Conservation (phyloP, 331 rosid genomes). For the Rhamnella rubrinervis region DNA sequence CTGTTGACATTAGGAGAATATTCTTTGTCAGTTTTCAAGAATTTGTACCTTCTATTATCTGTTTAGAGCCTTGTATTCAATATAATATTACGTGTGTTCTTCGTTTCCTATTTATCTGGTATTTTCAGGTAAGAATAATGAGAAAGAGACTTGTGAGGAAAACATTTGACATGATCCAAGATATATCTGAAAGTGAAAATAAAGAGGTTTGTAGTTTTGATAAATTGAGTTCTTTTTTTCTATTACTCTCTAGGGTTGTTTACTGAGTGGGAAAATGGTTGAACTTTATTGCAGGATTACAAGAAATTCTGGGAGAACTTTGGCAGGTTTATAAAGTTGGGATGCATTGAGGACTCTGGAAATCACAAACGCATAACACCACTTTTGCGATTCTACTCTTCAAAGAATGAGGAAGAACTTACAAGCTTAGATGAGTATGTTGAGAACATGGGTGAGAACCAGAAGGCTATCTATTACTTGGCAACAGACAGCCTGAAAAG, state of each 20-base stretch:
- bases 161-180: slow-evolving; percentile 97
- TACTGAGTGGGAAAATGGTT: slow-evolving; percentile 12
- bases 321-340: slow-evolving; percentile 87
- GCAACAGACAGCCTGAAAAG: slow-evolving; percentile 98
- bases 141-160: slow-evolving; percentile 97
- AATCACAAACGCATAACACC: slow-evolving; percentile 97
- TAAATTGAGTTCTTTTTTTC: neutral
- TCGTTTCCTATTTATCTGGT: neutral
- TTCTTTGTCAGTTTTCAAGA: neutral
- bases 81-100: neutral
- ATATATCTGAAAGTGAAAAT: slow-evolving; percentile 76
- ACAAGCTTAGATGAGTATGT: slow-evolving; percentile 91
- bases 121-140: slow-evolving; percentile 92
- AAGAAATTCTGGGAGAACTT: slow-evolving; percentile 99
- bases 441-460: slow-evolving; percentile 92
- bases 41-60: neutral
- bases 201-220: slow-evolving; percentile 63
- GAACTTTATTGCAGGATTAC: slow-evolving; percentile 64
- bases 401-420: slow-evolving; percentile 87
- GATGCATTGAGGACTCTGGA: slow-evolving; percentile 89
- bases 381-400: slow-evolving; percentile 80
- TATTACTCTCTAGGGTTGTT: slow-evolving; percentile 23
- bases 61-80: neutral
- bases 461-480: slow-evolving; percentile 91
- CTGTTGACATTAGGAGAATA: too few species aligned